Base-by-base conservation (phyloP, 192 early-diverging fungal species). In the Kickxella alabastrina region DNA sequence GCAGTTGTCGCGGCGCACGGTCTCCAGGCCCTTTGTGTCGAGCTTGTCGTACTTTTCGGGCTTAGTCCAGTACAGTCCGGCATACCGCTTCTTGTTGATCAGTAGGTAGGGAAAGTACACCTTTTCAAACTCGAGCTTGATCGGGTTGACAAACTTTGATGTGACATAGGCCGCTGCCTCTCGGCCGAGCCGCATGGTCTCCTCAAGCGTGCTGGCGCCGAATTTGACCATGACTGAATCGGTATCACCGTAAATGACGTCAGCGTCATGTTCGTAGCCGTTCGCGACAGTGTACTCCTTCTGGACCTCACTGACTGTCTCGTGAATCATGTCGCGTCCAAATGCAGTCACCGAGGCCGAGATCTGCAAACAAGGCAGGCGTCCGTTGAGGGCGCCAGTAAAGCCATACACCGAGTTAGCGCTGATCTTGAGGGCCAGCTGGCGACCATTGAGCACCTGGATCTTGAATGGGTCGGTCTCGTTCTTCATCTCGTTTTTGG, bases 141-240 rank as follows among this genome's bases (percentile, higher is more conserved):
- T 98, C 2, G 94, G 96, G 12, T 77, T 82, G 18, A 91, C 66
- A 57, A 99, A 99, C 53, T 88, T 79, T 18, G 56, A 70, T 6
- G 96, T 95, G 2, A 99, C 93, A 65, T 80, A 73, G 14, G 83
- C 79, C 3, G 96, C 93, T 3, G 92, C 96, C 54, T 92, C 85
- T 29, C 76, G 70, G 67, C 92, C 92, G 0, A 95, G 62, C 28
- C 80, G 65, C 96, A 99, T 96, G 3, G 92, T 83, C 9, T 95
- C 87, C 17, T 72, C 84, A 27, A 97, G 79, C 42, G 62, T 75
- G 28, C 80, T 67, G 10, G 81, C 80, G 22, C 96, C 96, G 84
- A 99, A 99, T 45, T 94, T 93, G 39, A 99, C 90, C 96, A 99
- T 97, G 22, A 99, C 92, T 6, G 96, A 99, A 80, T 99, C 94